Evolutionary conservation across 306 rosid genomes (phyloP), one percentile per base, ranked within the genome.

Genomic region (Senna siamea): DNA sequence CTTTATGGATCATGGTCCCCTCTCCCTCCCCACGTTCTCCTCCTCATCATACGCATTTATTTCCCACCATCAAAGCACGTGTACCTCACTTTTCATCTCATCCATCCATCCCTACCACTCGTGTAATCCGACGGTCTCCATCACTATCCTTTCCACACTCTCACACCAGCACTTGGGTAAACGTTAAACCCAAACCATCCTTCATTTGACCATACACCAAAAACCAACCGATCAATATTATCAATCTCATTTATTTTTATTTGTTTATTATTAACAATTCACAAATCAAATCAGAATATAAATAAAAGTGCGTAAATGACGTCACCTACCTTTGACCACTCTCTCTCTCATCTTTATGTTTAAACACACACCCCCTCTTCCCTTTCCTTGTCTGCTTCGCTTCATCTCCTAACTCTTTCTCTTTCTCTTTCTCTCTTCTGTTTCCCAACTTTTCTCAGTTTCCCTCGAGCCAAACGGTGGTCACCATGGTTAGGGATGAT

Each of bases 311-410:
- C 82, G 72, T 20, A 58, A 74, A 47, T 85, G 79, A 91, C 93
- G 83, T 90, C 93, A 93, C 63, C 79, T 73, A 87, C 89, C 97
- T 93, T 93, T 91, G 96, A 91, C 97, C 78, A n/a, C 75, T 3
- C 62, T 64, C 70, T 59, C 51, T 65, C 83, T 56, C 41, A 28
- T 78, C 86, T 93, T 91, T 86, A 91, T 85, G 15, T n/a, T 12
- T 35, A 4, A 9, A 35, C 66, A 85, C 97, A 61, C 86, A 75
- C 79, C 57, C 57, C 75, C 43, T 48, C 14, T 35, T 15, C 57
- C 17, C 7, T 7, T 51, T 22, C 2, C 30, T 20, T 79, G 76
- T 58, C 74, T 35, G 40, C 75, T 55, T 74, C 46, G 62, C 67
- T 75, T 11, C 81, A 37, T 70, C 47, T 44, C 69, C 77, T 38